phyloP scores from a whole-genome alignment of 176 grass and related monocot genomes.

The Cenchrus americanus region DNA sequence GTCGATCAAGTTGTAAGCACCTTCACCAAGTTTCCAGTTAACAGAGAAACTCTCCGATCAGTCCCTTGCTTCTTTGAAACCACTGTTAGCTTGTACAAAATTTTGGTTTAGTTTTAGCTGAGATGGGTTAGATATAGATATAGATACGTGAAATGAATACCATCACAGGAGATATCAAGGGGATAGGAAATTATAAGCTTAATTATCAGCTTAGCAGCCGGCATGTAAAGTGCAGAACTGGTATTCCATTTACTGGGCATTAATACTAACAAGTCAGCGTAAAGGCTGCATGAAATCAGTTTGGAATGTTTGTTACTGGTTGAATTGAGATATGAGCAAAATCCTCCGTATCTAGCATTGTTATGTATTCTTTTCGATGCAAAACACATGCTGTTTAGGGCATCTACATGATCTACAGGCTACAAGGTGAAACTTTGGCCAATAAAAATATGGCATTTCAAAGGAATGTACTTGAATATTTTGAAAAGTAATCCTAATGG shows the following conservation, averaged over 20 bases:
- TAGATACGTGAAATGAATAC: constrained; percentile 3
- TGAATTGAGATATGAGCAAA: background rate
- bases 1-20: constrained; percentile 40
- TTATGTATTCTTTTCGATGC: background rate
- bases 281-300: constrained; percentile 17
- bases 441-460: background rate
- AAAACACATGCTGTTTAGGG: background rate
- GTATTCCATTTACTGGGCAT: constrained; percentile 18
- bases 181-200: constrained; percentile 16
- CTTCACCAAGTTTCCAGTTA: constrained; percentile 31
- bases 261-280: constrained; percentile 1
- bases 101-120: constrained; percentile 25
- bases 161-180: background rate
- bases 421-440: background rate
- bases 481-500: background rate
- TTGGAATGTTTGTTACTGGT: background rate
- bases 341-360: background rate
- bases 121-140: constrained; percentile 23
- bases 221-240: background rate
- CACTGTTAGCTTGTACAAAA: constrained; percentile 33
- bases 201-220: constrained; percentile 17
- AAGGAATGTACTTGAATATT: background rate
- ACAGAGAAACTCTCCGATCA: constrained; percentile 19
- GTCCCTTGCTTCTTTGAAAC: constrained; percentile 8
- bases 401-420: background rate